Base-by-base conservation (phyloP, 139 green algal genomes). In the Chlorella ohadii region DNA sequence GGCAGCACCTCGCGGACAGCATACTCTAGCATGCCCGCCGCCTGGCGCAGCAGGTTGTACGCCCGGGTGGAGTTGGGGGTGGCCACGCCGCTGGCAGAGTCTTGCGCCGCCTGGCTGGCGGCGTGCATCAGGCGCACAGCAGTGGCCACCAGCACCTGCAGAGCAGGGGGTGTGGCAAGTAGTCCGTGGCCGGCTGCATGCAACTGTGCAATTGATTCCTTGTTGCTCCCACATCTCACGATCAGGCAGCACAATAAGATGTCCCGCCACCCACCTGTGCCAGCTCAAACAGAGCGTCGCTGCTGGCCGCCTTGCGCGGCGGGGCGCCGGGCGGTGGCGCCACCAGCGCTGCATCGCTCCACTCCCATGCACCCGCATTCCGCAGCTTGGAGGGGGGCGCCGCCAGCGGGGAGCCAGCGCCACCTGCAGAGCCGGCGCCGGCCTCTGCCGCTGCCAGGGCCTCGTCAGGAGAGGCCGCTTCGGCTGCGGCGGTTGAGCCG, bases 1-100 rank as follows among this genome's bases (percentile, higher is more conserved):
- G 88, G 82, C 22, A 71, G 16, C 56, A 84, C 66, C 1, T 51
- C 55, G 28, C 59, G 33, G 27, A 23, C n/a, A 4, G 51, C 72
- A 64, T 72, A 79, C 13, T 91, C 77, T 28, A 86, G 51, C 20
- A 88, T 56, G 22, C 88, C 88, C 22, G 78, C 87, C 36, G 86
- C 88, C 38, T 77, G 25, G 20, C 77, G 38, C 34, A 91, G 77
- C 68, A 91, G 78, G n/a, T 68, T 80, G 74, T 89, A 91, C 2
- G 77, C 82, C 17, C 85, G 59, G 38, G 81, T 79, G 59, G 38
- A 36, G 17, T 57, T 68, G 31, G 33, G 61, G 33, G 65, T 76
- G 27, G 39, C 4, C 2, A 84, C 66, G 31, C 72, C 73, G 19
- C 51, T 63, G 70, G 78, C 56, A 7, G 25, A 41, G 39, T 81